Base-by-base conservation (phyloP, 2,329 filamentous ascomycete genomes). In the Orbilia brochopaga region DNA sequence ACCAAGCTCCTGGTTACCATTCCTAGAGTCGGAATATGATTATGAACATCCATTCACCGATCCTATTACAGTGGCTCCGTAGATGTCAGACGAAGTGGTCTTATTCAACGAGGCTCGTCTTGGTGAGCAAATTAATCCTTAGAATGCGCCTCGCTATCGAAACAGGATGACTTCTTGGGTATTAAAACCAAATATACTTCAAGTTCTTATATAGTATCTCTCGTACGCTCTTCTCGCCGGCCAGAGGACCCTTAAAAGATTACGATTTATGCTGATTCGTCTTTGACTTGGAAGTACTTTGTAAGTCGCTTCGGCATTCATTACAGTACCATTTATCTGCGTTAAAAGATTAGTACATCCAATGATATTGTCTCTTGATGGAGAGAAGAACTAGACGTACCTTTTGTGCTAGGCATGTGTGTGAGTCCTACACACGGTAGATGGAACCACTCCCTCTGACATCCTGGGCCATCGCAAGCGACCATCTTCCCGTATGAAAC, bases 401-500 rank as follows among this genome's bases (percentile, higher is more conserved):
- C 85, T 79, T 88, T 91, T 74, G 87, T 86, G 66, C 85, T 87
- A n/a, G 90, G 90, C 58, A 90, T 89, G 69, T 89, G 89, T 76
- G 88, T 89, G 76, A 94, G 80, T 24, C 90, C 90, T 30, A 91
- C 90, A 79, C 90, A 94, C 55, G 88, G 88, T 55, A 94, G 80
- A 80, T 94, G 90, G 79, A 94, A 94, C 90, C 90, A 94, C 80
- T 94, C 90, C 77, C 86, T 90, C 52, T 87, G 87, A 79, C 90
- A 94, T 75, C 88, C 84, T 66, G 89, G 87, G 79, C 93, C 93
- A 81, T 94, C 90, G 81, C 90, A 94, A 30, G 90, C 90, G 74
- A 94, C 90, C 90, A 94, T 94, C 77, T 93, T 89, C 73, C 90
- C 90, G 77, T 90, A 92, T 79, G 89, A 91, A 75, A 92, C 88